Evolutionary conservation across 352 stramenopile species (phyloP).

Genomic region (Phytophthora tentaculata): DNA sequence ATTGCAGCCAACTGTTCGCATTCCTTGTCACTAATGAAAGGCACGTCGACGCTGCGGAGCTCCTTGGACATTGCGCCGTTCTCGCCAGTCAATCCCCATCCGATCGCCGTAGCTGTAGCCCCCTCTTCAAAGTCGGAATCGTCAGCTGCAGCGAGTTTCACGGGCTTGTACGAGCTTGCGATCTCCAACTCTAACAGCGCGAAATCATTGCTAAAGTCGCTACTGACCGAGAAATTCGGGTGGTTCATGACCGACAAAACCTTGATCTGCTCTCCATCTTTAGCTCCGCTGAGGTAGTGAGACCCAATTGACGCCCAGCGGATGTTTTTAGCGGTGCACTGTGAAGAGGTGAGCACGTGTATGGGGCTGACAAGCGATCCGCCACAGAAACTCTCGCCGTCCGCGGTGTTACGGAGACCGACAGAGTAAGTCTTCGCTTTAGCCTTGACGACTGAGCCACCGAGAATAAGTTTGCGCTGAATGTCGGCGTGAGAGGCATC

Average conservation of each 20-base stretch:
- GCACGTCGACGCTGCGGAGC: constrained; percentile 8
- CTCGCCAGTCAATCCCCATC: constrained; percentile 12
- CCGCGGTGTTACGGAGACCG: constrained; percentile 1
- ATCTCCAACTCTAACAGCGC: constrained; percentile 8
- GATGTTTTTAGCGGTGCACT: constrained; percentile 7
- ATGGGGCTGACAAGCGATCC: constrained; percentile 11
- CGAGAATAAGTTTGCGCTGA: constrained; percentile 17
- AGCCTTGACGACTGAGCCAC: constrained; percentile 1
- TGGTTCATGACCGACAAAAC: constrained; percentile 15
- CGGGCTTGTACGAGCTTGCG: not conserved
- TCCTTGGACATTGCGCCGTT: constrained; percentile 11
- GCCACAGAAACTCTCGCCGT: constrained; percentile 15
- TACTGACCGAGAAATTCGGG: constrained; percentile 9
- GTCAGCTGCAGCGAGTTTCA: constrained; percentile 15
- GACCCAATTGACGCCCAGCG: constrained; percentile 10
- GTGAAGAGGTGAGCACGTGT: constrained; percentile 9
- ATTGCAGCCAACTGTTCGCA: constrained; percentile 3
- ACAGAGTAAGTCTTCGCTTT: constrained; percentile 15
- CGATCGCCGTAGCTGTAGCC: constrained; percentile 6
- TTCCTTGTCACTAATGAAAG: constrained; percentile 10
- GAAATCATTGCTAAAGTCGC: constrained; percentile 11
- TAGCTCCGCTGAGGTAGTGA: not conserved
- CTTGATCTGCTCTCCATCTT: constrained; percentile 17
- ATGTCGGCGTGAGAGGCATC: constrained; percentile 2
- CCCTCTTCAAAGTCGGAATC: constrained; percentile 13